Conservation (phyloP, 352 stramenopile species). For the Globisporangium apiculatum region DNA sequence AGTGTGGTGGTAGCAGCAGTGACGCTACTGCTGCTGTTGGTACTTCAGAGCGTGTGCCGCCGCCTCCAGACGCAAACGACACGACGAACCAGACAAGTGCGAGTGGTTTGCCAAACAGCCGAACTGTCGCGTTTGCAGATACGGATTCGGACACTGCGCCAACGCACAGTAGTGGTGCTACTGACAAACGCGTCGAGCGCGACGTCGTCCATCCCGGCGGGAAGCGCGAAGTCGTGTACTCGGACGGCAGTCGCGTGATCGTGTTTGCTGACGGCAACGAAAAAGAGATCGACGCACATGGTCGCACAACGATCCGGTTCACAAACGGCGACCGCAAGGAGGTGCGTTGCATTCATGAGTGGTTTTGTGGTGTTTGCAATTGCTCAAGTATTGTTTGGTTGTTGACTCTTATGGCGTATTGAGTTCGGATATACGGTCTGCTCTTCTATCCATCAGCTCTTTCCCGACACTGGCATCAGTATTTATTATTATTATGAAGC, state of each 20-base stretch:
- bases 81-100: no score
- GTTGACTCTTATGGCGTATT: no score
- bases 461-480: constrained; percentile 79
- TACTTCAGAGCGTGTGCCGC: no score
- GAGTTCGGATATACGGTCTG: background rate
- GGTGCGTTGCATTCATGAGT: constrained; percentile 16
- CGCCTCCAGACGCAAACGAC: no score
- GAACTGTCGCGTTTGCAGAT: background rate
- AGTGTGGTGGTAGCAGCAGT: background rate
- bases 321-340: constrained; percentile 95
- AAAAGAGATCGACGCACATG: constrained; percentile 89
- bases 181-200: constrained; percentile 13
- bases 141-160: no score
- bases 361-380: background rate
- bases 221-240: constrained; percentile 53
- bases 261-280: constrained; percentile 90
- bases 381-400: background rate
- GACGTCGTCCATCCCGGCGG: constrained; percentile 50
- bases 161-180: background rate
- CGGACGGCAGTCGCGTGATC: constrained; percentile 63
- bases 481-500: constrained; percentile 94
- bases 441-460: constrained; percentile 20
- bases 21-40: background rate
- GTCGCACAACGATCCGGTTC: constrained; percentile 88
- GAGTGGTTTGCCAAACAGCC: background rate